Evolutionary conservation across 305 asterid genomes (phyloP), one percentile per base, ranked within the genome.

Genomic region (Fraxinus floribunda): DNA sequence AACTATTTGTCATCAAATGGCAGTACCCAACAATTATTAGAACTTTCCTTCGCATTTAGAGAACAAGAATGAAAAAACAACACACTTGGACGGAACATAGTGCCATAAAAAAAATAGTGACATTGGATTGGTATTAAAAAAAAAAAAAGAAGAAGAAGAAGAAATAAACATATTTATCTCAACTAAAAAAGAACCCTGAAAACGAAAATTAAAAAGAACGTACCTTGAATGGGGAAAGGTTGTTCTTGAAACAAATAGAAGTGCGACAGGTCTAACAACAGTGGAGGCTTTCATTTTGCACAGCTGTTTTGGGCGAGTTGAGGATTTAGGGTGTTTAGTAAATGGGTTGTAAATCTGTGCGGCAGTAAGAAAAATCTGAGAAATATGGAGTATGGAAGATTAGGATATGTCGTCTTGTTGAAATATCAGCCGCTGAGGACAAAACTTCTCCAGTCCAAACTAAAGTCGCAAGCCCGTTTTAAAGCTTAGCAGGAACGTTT

Each of bases 171-270:
- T 8, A 64, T 66, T 62, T 62, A 22, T 62, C 32, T 62, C 71
- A 66, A 66, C 3, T 66, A 60, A 20, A 81, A 20, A 78, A 75
- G 22, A 18, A 39, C 77, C 82, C 46, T 39, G 39, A 34, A 35
- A 18, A 44, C 49, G 29, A 13, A 71, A 72, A 44, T 64, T 1
- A 8, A 30, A 79, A 82, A 80, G 75, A 20, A 10, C 22, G 70
- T 84, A 85, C 89, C 89, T 85, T 24, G 88, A 82, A 0, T 82
- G 89, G 82, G 26, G 88, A 80, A 83, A 87, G 13, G 16, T n/a
- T 38, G 87, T 72, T 79, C 84, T 75, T 7, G 86, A 79, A 78
- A 81, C 60, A 80, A 80, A 79, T 6, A 83, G 82, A 39, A 80
- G 60, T 24, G 85, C 87, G 0, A 77, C 35, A 35, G 84, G 64